Base-by-base conservation (phyloP, 1,284 basidiomycete species). In the Fomitiporia mediterranea region DNA sequence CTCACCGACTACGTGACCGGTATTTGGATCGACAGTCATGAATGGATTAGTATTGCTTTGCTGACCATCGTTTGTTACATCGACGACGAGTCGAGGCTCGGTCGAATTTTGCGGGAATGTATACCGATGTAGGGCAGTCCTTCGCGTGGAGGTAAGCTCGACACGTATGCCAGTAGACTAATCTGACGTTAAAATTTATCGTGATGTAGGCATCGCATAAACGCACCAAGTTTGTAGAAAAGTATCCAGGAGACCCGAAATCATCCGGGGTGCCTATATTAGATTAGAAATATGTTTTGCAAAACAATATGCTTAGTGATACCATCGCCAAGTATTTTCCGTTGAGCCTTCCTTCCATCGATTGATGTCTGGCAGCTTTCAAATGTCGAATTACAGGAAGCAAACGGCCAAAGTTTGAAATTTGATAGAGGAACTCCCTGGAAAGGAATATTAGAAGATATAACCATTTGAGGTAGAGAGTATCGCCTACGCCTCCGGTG, bases 91-190 rank as follows among this genome's bases (percentile, higher is more conserved):
- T 2, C 62, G 53, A 0, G 62, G 62, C 30, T 59, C 47, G 27
- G 48, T 54, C 3, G 62, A 62, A 25, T 44, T 47, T 28, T 51
- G 40, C n/a, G 63, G 63, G 23, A 64, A 64, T 6, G 63, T 64
- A 51, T 62, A 64, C 11, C 59, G 59, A 51, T 64, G 61, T 23
- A 64, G 49, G 5, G 61, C 61, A 9, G 58, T 51, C 35, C 63
- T 57, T 3, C 63, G 49, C n/a, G 60, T 62, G 5, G 61, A 55
- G 17, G 63, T 62, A 13, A 61, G 50, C 28, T 64, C 63, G 23
- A 62, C 61, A 25, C 57, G 51, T 7, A 64, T 47, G 15, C 57
- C 61, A 19, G 57, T 62, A 7, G 57, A 53, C 60, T 61, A 32
- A 42, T 44, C 8, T 46, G 46, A 17, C n/a, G 17, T 40, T 34